phyloP scores from a whole-genome alignment of 495 filamentous ascomycete species.

The Haplographium delicatum region DNA sequence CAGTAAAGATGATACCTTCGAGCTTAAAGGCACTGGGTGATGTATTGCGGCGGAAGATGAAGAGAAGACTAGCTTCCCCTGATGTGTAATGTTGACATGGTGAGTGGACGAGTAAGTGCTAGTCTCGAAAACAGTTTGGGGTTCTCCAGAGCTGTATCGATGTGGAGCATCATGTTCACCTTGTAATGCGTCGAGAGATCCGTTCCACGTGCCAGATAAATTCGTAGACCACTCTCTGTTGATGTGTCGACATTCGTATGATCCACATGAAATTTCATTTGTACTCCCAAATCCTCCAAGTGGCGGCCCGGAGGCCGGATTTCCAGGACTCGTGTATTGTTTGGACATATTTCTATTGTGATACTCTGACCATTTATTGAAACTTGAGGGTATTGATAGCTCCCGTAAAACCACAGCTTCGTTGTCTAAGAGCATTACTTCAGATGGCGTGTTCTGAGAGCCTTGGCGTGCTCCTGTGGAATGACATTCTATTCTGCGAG shows the following conservation, averaged over 20 bases:
- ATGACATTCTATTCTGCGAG: neutral
- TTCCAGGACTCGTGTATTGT: too few species aligned
- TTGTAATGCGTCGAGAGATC: too few species aligned
- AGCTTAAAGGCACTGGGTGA: constrained; percentile 18
- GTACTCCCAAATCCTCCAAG: too few species aligned
- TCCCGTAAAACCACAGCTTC: neutral
- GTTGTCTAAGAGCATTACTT: constrained; percentile 25
- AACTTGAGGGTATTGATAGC: too few species aligned
- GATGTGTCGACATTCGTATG: too few species aligned
- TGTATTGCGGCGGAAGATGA: constrained; percentile 16
- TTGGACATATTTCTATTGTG: too few species aligned
- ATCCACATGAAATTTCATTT: too few species aligned
- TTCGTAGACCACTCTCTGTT: neutral
- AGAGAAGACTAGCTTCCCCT: constrained; percentile 6
- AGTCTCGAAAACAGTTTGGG: neutral
- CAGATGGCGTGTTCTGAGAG: constrained; percentile 13
- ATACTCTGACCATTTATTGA: too few species aligned
- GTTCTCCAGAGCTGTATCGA: neutral
- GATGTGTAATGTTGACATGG: neutral
- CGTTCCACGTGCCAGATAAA: too few species aligned
- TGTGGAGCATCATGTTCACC: too few species aligned
- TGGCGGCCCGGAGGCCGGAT: too few species aligned
- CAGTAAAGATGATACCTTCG: constrained; percentile 9
- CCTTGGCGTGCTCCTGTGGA: neutral
- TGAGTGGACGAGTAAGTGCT: neutral